These are phyloP conservation scores for Botrytis medusae DNA, from an alignment of 2,329 filamentous ascomycete genomes.

Conservation along the genomic window DNA sequence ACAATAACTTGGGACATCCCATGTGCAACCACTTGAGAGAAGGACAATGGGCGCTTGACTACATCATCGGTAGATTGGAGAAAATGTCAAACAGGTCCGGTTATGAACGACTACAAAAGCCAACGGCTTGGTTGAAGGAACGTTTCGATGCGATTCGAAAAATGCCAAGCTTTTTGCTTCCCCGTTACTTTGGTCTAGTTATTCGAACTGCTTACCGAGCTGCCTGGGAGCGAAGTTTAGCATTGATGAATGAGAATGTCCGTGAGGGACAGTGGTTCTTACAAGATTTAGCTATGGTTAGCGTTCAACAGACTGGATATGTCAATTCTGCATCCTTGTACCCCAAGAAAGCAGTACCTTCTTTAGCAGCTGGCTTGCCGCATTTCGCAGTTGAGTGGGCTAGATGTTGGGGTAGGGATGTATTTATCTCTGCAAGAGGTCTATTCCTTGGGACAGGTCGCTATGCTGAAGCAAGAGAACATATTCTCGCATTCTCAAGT, in stretches of 20 bases:
- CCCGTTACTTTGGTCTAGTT: slow-evolving; percentile 89
- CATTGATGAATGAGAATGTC: slow-evolving; percentile 76
- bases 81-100: slow-evolving; percentile 63
- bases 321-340: slow-evolving; percentile 90
- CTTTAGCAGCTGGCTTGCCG: slow-evolving; percentile 85
- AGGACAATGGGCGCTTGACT: slow-evolving; percentile 91
- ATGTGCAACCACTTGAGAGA: slow-evolving; percentile 90
- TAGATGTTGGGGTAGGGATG: slow-evolving; percentile 94
- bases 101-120: slow-evolving; percentile 61
- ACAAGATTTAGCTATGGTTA: slow-evolving; percentile 85
- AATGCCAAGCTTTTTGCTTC: slow-evolving; percentile 85
- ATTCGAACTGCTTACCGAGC: slow-evolving; percentile 85
- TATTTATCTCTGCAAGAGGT: slow-evolving; percentile 92
- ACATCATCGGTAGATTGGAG: slow-evolving; percentile 76
- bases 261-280: slow-evolving; percentile 83
- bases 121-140: slow-evolving; percentile 76
- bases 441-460: slow-evolving; percentile 89
- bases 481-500: slow-evolving; percentile 91
- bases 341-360: slow-evolving; percentile 80
- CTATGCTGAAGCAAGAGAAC: slow-evolving; percentile 85
- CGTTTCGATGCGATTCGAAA: slow-evolving; percentile 83
- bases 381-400: slow-evolving; percentile 96
- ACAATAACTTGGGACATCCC: slow-evolving; percentile 91
- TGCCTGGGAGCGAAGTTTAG: slow-evolving; percentile 73
- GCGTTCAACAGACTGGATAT: slow-evolving; percentile 83